Base-by-base conservation (phyloP, 352 stramenopile species). In the Phytophthora citricola region DNA sequence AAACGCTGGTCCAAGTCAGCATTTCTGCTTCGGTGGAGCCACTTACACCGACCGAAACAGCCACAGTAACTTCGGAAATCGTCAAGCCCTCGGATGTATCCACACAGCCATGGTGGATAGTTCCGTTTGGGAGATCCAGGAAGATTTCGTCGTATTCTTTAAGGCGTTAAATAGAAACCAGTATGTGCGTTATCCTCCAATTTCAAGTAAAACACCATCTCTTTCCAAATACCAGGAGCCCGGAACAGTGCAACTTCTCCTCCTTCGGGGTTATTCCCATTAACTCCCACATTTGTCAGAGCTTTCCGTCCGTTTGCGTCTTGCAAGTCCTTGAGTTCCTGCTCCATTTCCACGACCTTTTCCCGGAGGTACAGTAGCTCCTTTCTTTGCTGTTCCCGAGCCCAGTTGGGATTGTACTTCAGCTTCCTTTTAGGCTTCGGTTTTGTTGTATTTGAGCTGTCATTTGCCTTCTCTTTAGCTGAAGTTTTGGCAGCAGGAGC, bases 351-450 rank as follows among this genome's bases (percentile, higher is more conserved):
- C 29, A 66, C 48, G 5, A 79, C 76, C 36, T 79, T 82, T 5
- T 73, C 65, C n/a, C 69, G 60, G 39, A 85, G 54, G 57, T 83
- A 81, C n/a, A 76, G 29, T 3, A 85, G 65, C 48, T 85, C 76
- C 31, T 81, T 69, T 17, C 68, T 67, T 8, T 78, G 63, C 29
- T 76, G 61, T 27, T 83, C 76, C 15, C 76, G 63, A 8, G 74
- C 74, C 10, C 49, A 38, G 54, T 85, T 85, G 7, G 74, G 65
- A 34, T 79, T 80, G 66, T 66, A 79, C 9, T 55, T 77, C 20
- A 71, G 55, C 43, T 62, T 32, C 53, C 71, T 77, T 11, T 65
- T 58, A 32, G 54, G 27, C 26, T 44, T 46, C 5, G 63, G 52
- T 4, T 10, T 24, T 5, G 12, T 22, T 4, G 20, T 22, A 17